Base-by-base conservation (phyloP, 495 filamentous ascomycete genomes). In the Neurospora discreta region DNA sequence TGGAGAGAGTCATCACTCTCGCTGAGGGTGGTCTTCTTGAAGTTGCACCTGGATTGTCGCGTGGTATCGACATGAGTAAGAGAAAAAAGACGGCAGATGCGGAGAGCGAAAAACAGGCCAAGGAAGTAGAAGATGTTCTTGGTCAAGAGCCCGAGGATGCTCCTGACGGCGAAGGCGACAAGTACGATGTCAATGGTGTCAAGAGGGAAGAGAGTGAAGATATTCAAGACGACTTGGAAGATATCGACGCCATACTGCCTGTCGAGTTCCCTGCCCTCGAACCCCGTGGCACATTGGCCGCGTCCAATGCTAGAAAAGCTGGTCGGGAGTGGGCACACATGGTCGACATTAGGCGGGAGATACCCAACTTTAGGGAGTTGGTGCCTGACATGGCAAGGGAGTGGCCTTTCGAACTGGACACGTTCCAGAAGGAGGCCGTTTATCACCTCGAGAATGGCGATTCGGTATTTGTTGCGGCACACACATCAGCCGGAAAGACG, bases 391-490 rank as follows among this genome's bases (percentile, higher is more conserved):
- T 97, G 93, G 95, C 95, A 4, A 88, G 90, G 71, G 92, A 93
- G 75, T 99, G 93, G 93, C 93, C 94, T 8, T 99, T 99, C 73
- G 95, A 99, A 78, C 88, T 98, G 20, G 95, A 99, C 75, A 97
- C 91, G 0, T 99, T 99, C 82, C 95, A 99, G 76, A 99, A 98
- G 77, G 95, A 99, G 81, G 95, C 95, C 15, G 91, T 99, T 11
- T 99, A 98, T 77, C 96, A 99, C 82, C 88, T 99, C 18, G 95
- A 99, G 78, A 92, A 91, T 75, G 95, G 95, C 26, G 95, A 99
- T 78, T 98, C 95, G 0, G 95, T 99, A 44, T 99, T 99, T 77
- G 96, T 99, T 38, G 95, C 96, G n/a, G 95, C 95, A 5, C 95
- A 99, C 80, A 99, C 95, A 0, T 99, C 96, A 23, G 95, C 95